Conservation (phyloP, 2,329 filamentous ascomycete genomes). For the Apiospora malaysiana region DNA sequence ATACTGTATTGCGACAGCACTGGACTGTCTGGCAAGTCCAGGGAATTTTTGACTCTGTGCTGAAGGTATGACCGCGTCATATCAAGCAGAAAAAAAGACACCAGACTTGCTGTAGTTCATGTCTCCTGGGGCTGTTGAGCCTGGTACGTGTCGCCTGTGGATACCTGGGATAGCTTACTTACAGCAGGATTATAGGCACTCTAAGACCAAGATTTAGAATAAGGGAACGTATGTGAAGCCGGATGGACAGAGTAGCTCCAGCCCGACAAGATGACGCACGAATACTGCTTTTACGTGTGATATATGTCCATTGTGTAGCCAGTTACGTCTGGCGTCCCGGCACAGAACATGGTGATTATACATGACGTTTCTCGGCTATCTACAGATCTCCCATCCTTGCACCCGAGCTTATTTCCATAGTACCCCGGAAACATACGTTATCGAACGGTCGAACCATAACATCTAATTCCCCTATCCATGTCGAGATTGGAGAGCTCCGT, state of each 20-base stretch:
- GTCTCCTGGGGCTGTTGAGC: no score
- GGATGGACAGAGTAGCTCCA: not conserved
- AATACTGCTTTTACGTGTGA: not conserved
- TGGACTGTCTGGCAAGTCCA: no score
- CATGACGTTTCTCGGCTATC: not conserved
- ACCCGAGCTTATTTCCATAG: not conserved
- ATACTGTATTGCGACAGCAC: not conserved
- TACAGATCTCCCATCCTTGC: slow-evolving; percentile 11
- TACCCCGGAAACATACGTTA: slow-evolving; percentile 7
- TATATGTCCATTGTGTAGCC: not conserved
- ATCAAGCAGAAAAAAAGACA: no score
- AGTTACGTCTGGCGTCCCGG: not conserved
- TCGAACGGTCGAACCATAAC: slow-evolving; percentile 15
- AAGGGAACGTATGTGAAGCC: not conserved
- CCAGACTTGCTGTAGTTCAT: no score
- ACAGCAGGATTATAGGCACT: not conserved
- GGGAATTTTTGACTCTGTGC: no score
- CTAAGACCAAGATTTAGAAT: not conserved
- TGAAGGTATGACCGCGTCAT: no score
- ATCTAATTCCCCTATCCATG: not conserved
- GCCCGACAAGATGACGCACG: not conserved
- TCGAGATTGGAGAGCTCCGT: not conserved
- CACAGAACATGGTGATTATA: not conserved
- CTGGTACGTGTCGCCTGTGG: not conserved
- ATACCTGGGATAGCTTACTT: not conserved